Percentiles rank a stretch among this genome's conserved stretches.
These are phyloP conservation scores for Trametes gibbosa DNA, from an alignment of 768 basidiomycete species.

Conservation along the genomic window DNA sequence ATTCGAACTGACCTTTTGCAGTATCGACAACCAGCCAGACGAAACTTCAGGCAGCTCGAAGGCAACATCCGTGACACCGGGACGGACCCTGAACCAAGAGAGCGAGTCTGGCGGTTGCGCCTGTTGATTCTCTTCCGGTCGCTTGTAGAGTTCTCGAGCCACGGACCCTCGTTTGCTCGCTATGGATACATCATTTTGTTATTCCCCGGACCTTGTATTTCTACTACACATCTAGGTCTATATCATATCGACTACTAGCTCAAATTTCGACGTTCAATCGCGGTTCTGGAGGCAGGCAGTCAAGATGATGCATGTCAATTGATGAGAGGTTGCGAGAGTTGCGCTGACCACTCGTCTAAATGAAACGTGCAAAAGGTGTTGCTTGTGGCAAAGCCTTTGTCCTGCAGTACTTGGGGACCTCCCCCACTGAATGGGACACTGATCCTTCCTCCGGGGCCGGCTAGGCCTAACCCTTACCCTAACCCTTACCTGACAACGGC, in stretches of 20 bases:
- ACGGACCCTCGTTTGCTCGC: not conserved
- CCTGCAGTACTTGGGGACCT: too few species aligned
- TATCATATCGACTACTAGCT: not conserved
- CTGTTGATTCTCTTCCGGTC: constrained; percentile 7
- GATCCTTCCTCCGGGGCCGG: too few species aligned
- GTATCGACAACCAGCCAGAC: constrained; percentile 17
- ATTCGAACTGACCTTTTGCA: too few species aligned
- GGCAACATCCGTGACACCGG: constrained; percentile 18
- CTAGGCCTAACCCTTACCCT: not conserved
- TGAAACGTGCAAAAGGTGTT: too few species aligned
- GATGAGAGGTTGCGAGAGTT: too few species aligned
- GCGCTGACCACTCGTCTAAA: too few species aligned
- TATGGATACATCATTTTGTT: not conserved
- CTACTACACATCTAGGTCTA: not conserved
- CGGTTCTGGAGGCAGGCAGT: too few species aligned
- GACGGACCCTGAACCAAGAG: constrained; percentile 16
- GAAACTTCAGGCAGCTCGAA: constrained; percentile 11
- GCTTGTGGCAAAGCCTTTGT: too few species aligned
- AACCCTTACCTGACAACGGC: constrained; percentile 5
- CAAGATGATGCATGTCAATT: too few species aligned
- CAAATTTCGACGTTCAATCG: too few species aligned
- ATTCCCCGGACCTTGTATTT: not conserved
- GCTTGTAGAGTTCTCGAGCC: not conserved
- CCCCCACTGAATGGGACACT: too few species aligned
- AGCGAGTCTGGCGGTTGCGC: constrained; percentile 18